A percentile compares a stretch with the other conserved stretches of the same genome.
phyloP scores from a whole-genome alignment of 495 filamentous ascomycete species.

The Lasiosphaeria ovina region DNA sequence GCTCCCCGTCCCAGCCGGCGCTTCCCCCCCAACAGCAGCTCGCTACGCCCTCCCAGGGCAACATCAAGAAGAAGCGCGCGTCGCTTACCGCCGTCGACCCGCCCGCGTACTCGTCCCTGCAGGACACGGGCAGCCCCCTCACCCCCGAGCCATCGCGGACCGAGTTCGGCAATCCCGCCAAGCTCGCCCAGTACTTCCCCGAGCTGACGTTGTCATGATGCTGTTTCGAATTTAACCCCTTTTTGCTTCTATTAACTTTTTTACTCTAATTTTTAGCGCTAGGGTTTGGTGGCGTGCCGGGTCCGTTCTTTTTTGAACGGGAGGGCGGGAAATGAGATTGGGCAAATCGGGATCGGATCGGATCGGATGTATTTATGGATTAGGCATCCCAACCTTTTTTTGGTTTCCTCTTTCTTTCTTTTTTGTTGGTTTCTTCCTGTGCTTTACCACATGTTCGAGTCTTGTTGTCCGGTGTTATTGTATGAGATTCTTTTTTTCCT shows the following conservation, averaged over 20 bases:
- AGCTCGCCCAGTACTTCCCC: slow-evolving; percentile 39
- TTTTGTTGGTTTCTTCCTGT: too few relatives aligned
- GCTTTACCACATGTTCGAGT: not conserved
- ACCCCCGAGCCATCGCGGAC: slow-evolving; percentile 28
- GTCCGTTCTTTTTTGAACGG: too few relatives aligned
- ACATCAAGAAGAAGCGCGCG: slow-evolving; percentile 52
- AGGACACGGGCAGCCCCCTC: slow-evolving; percentile 22
- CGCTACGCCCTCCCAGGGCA: slow-evolving; percentile 42
- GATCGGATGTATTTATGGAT: too few relatives aligned
- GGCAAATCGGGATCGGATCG: too few relatives aligned
- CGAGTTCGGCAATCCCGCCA: slow-evolving; percentile 37
- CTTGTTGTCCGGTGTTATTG: not conserved
- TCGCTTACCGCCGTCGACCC: slow-evolving; percentile 36
- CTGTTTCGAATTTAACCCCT: not conserved
- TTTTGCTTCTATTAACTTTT: too few relatives aligned
- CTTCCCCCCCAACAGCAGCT: slow-evolving; percentile 22
- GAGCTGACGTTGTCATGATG: slow-evolving; percentile 28
- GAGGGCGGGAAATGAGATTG: too few relatives aligned
- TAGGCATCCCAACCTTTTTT: too few relatives aligned
- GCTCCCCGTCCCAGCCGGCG: slow-evolving; percentile 22
- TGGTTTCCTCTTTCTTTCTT: too few relatives aligned
- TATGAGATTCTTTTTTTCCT: not conserved
- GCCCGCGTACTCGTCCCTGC: slow-evolving; percentile 4
- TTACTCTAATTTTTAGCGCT: too few relatives aligned
- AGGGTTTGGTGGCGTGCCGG: too few relatives aligned